Conservation (phyloP, 192 early-diverging fungal species). For the Umbelopsis isabellina region DNA sequence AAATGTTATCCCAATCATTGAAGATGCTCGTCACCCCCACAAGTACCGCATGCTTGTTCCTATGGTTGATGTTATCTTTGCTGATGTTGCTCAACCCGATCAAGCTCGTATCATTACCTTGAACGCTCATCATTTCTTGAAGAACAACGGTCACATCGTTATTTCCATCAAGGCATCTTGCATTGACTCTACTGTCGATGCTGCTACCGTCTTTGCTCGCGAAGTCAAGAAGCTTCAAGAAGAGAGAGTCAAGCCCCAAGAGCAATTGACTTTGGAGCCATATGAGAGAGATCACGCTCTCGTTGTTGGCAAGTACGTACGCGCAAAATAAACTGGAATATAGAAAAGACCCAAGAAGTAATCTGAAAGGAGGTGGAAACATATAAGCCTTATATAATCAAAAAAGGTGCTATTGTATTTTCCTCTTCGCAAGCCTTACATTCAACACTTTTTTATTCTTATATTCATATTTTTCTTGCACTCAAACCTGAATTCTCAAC, state of each 20-base stretch:
- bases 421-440: not conserved
- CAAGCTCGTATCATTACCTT: conserved; percentile 99
- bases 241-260: conserved; percentile 88
- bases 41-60: conserved; percentile 99
- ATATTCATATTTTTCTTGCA: not conserved
- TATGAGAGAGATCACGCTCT: conserved; percentile 99
- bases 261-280: conserved; percentile 96
- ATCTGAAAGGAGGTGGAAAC: not conserved
- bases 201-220: conserved; percentile 93
- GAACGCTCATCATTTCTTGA: conserved; percentile 97
- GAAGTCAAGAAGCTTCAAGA: conserved; percentile 97
- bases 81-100: conserved; percentile 99
- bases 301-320: conserved; percentile 87
- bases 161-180: conserved; percentile 99
- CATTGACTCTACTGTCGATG: conserved; percentile 99
- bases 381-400: not conserved
- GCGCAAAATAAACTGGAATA: conserved; percentile 50
- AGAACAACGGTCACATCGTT: conserved; percentile 96
- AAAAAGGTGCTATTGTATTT: not conserved
- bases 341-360: not conserved
- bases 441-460: not conserved
- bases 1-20: conserved; percentile 99
- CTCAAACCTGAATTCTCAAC: not conserved
- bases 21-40: conserved; percentile 99
- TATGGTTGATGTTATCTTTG: conserved; percentile 99